A percentile compares a stretch with the other conserved stretches of the same genome.
phyloP scores from a whole-genome alignment of 768 basidiomycete species.

The Brasilioporus rufonigricans region DNA sequence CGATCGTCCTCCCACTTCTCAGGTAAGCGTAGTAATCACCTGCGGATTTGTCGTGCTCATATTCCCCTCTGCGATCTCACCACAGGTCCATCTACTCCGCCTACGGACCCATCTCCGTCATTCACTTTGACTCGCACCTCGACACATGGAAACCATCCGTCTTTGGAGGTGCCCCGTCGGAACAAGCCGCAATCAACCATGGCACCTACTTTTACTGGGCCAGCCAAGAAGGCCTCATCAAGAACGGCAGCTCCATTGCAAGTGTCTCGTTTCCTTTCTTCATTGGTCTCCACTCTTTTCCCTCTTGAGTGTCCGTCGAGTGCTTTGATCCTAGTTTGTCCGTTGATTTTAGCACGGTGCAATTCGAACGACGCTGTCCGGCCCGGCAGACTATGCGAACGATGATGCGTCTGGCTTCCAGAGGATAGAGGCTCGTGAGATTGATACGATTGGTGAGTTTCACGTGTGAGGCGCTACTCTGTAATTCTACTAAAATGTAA shows the following conservation, averaged over 20 bases:
- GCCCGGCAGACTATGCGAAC: conserved; percentile 72
- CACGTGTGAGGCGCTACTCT: too few relatives aligned
- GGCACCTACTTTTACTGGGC: conserved; percentile 94
- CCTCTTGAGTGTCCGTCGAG: conserved; percentile 23
- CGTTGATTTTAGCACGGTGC: conserved; percentile 69
- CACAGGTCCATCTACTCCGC: conserved; percentile 68
- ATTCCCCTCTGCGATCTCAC: neutral
- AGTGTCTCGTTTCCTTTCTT: conserved; percentile 46
- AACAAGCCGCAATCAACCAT: conserved; percentile 76
- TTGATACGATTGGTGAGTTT: conserved; percentile 68
- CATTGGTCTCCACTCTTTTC: conserved; percentile 12
- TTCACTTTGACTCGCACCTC: conserved; percentile 86
- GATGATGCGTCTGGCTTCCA: conserved; percentile 80
- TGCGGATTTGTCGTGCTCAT: neutral
- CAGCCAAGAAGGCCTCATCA: conserved; percentile 75
- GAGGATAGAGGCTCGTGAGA: conserved; percentile 80
- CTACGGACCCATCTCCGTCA: conserved; percentile 78
- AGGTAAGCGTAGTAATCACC: conserved; percentile 13
- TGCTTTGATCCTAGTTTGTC: conserved; percentile 74
- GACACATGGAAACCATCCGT: conserved; percentile 77
- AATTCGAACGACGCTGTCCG: conserved; percentile 80
- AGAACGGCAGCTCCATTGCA: conserved; percentile 79
- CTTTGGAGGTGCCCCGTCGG: conserved; percentile 71
- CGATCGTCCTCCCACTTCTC: conserved; percentile 65
- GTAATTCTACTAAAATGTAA: too few relatives aligned